Conservation (phyloP, 768 basidiomycete genomes). For the Pleurotus tuoliensis region DNA sequence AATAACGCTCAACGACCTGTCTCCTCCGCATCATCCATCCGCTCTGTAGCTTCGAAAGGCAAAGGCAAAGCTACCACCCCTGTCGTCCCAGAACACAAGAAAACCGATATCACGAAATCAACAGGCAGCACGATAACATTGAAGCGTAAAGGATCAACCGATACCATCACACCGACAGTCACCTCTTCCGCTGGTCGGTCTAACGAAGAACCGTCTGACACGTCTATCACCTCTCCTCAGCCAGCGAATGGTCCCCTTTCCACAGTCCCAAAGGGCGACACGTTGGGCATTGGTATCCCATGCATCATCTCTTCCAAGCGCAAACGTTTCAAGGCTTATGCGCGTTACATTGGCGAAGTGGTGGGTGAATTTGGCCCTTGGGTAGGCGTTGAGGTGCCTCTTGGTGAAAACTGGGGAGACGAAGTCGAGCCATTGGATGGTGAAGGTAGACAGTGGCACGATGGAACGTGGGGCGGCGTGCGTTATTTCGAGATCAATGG, state of each 20-base stretch:
- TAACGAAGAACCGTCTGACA: slow-evolving; percentile 17
- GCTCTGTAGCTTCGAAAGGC: slow-evolving; percentile 3
- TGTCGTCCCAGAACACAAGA: slow-evolving; percentile 33
- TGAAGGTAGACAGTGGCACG: slow-evolving; percentile 79
- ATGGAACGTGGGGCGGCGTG: slow-evolving; percentile 78
- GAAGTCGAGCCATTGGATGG: slow-evolving; percentile 17
- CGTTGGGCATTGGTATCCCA: slow-evolving; percentile 82
- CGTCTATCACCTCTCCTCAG: slow-evolving; percentile 12
- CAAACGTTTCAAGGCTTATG: slow-evolving; percentile 81
- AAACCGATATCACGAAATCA: slow-evolving; percentile 40
- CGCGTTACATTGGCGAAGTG: slow-evolving; percentile 85
- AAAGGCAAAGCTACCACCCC: slow-evolving; percentile 16
- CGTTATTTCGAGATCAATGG: slow-evolving; percentile 74
- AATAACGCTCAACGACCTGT: slow-evolving; percentile 5
- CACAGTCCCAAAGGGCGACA: slow-evolving; percentile 52
- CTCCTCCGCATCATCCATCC: slow-evolving; percentile 11
- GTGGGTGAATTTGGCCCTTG: slow-evolving; percentile 78
- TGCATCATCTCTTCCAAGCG: slow-evolving; percentile 85
- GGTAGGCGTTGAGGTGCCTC: slow-evolving; percentile 89
- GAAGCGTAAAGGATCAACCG: slow-evolving; percentile 38
- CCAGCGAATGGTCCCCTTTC: slow-evolving; percentile 13
- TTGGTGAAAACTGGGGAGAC: slow-evolving; percentile 49
- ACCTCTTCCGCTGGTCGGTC: slow-evolving; percentile 1
- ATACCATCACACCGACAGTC: slow-evolving; percentile 35
- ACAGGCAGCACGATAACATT: slow-evolving; percentile 39